These are phyloP conservation scores for Alternaria sp. DNA, from an alignment of 2,329 filamentous ascomycete genomes.

Conservation along the genomic window DNA sequence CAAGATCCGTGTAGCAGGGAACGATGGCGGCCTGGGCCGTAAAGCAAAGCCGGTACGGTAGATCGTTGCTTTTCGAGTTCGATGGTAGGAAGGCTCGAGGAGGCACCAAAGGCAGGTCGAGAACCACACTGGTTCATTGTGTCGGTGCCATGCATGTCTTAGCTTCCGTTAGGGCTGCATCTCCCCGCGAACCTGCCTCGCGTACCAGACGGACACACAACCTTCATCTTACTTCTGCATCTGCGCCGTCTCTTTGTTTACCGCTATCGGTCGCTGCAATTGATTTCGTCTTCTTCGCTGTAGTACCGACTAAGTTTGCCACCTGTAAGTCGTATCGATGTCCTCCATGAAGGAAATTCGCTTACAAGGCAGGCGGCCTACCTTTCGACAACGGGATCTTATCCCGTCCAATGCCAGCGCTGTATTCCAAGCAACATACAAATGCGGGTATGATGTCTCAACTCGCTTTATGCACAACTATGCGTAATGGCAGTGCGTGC, in stretches of 20 bases:
- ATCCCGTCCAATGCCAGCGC: constrained; percentile 1
- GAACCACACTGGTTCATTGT: constrained; percentile 14
- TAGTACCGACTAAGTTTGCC: background rate
- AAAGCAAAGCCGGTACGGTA: constrained; percentile 24
- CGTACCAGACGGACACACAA: background rate
- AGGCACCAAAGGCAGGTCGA: constrained; percentile 29
- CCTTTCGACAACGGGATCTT: background rate
- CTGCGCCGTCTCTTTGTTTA: background rate
- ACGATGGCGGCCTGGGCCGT: constrained; percentile 28
- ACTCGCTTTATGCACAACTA: background rate
- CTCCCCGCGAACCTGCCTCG: constrained; percentile 23
- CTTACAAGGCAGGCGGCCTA: background rate
- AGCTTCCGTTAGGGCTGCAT: constrained; percentile 33
- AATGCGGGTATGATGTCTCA: background rate
- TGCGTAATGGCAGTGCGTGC: background rate
- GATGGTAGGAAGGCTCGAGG: constrained; percentile 25
- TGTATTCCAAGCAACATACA: background rate
- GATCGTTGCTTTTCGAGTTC: constrained; percentile 22
- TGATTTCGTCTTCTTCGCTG: no score
- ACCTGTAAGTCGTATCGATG: background rate
- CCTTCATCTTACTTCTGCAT: background rate
- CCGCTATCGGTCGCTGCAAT: background rate
- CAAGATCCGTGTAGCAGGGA: constrained; percentile 25
- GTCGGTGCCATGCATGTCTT: constrained; percentile 28
- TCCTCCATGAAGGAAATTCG: background rate